These are phyloP conservation scores for Parasarocladium wereldwijsianum DNA, from an alignment of 2,329 filamentous ascomycete genomes.

Conservation along the genomic window DNA sequence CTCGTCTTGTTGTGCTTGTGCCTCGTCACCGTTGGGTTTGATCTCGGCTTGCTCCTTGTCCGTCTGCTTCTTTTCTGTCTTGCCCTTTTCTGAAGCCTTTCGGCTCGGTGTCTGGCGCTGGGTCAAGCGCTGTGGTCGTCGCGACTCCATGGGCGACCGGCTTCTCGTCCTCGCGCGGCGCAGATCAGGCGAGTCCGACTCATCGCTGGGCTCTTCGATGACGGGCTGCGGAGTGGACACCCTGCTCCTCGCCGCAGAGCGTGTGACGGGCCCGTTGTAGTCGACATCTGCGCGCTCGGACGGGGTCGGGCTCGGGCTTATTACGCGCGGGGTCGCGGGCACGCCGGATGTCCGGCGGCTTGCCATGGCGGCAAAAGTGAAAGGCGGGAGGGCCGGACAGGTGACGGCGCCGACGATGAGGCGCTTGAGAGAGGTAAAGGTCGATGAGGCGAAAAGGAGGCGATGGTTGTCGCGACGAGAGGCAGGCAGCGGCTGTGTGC, in stretches of 20 bases:
- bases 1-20: too few relatives aligned
- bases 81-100: conserved; percentile 11
- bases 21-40: background rate
- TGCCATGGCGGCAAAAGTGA: conserved; percentile 37
- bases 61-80: conserved; percentile 7
- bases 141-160: conserved; percentile 46
- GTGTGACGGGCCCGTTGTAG: conserved; percentile 61
- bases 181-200: conserved; percentile 27
- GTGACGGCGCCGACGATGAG: conserved; percentile 41
- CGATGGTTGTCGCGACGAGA: conserved; percentile 38
- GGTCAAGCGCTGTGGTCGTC: conserved; percentile 38
- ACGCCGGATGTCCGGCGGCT: conserved; percentile 34
- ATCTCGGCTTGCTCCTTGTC: background rate
- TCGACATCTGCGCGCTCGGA: conserved; percentile 18
- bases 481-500: conserved; percentile 13
- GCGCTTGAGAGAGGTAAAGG: conserved; percentile 30
- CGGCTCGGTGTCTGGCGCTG: conserved; percentile 22
- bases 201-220: conserved; percentile 37
- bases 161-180: conserved; percentile 56
- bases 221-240: conserved; percentile 44
- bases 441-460: conserved; percentile 28
- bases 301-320: conserved; percentile 67
- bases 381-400: conserved; percentile 40
- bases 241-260: conserved; percentile 49
- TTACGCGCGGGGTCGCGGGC: conserved; percentile 72